Conservation (phyloP, 164 flowering plant genomes). For the Magnolia sinica region DNA sequence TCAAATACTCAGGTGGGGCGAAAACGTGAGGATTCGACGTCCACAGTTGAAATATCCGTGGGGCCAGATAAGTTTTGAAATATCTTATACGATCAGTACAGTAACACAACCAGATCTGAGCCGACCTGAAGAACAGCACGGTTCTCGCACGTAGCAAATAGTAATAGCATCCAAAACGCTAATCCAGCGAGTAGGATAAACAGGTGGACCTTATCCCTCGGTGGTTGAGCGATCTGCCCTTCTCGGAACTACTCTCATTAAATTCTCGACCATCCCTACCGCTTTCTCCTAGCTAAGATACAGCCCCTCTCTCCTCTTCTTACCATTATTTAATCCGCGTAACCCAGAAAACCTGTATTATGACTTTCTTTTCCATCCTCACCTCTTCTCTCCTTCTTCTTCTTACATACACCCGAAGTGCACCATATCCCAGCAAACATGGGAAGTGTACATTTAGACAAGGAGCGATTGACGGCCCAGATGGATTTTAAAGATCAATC, state of each 20-base stretch:
- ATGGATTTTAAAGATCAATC: constrained; percentile 65
- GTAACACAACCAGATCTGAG: too few relatives aligned
- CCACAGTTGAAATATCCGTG: too few relatives aligned
- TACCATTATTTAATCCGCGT: neutral
- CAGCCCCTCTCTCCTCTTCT: neutral
- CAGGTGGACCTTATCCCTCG: constrained; percentile 6
- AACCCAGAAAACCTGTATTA: neutral
- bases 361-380: neutral
- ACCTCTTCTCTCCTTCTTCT: neutral
- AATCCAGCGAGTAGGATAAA: too few relatives aligned
- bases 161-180: too few relatives aligned
- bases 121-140: too few relatives aligned
- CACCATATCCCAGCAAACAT: constrained; percentile 5
- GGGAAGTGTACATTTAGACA: constrained; percentile 57
- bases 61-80: too few relatives aligned
- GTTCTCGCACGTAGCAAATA: too few relatives aligned
- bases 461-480: constrained; percentile 78
- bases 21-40: too few relatives aligned
- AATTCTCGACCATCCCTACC: constrained; percentile 12
- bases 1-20: too few relatives aligned
- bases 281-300: constrained; percentile 26
- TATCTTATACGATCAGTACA: too few relatives aligned
- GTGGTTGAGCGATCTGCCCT: constrained; percentile 47
- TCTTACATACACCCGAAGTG: neutral
- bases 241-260: constrained; percentile 37